phyloP scores from a whole-genome alignment of 345 rosid species.

The Melaleuca quinquenervia region DNA sequence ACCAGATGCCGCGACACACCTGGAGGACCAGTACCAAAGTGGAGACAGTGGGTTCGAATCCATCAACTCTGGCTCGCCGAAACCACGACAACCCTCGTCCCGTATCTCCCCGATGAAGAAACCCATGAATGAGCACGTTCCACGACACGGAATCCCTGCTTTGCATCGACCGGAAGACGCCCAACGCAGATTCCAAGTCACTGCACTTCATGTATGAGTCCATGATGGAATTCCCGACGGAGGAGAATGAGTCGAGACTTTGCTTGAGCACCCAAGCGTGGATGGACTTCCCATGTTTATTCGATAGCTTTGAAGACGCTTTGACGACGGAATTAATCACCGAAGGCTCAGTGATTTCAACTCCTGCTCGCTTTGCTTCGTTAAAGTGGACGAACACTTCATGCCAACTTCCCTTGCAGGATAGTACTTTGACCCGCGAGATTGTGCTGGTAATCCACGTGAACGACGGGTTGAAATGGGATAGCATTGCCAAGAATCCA shows the following conservation, averaged over 20 bases:
- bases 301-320: slow-evolving; percentile 41
- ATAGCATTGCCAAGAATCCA: not conserved
- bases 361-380: slow-evolving; percentile 27
- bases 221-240: slow-evolving; percentile 45
- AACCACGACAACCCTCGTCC: slow-evolving; percentile 45
- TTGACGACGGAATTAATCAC: slow-evolving; percentile 40
- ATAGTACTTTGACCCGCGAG: slow-evolving; percentile 31
- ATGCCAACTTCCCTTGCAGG: slow-evolving; percentile 36
- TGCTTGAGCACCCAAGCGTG: slow-evolving; percentile 45
- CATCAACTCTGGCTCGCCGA: slow-evolving; percentile 28
- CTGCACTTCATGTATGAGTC: slow-evolving; percentile 52
- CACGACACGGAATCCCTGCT: slow-evolving; percentile 55
- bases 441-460: not conserved
- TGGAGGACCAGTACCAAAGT: slow-evolving; percentile 47
- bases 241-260: slow-evolving; percentile 35
- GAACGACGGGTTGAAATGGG: not conserved
- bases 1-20: slow-evolving; percentile 18
- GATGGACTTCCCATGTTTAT: slow-evolving; percentile 23
- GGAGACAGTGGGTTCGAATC: slow-evolving; percentile 49
- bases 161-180: slow-evolving; percentile 23
- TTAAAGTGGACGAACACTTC: slow-evolving; percentile 29
- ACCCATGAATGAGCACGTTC: slow-evolving; percentile 50
- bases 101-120: slow-evolving; percentile 24
- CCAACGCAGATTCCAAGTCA: slow-evolving; percentile 27
- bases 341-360: slow-evolving; percentile 24